Conservation (phyloP, 2,329 filamentous ascomycete species). For the Sclerotinia nivalis region DNA sequence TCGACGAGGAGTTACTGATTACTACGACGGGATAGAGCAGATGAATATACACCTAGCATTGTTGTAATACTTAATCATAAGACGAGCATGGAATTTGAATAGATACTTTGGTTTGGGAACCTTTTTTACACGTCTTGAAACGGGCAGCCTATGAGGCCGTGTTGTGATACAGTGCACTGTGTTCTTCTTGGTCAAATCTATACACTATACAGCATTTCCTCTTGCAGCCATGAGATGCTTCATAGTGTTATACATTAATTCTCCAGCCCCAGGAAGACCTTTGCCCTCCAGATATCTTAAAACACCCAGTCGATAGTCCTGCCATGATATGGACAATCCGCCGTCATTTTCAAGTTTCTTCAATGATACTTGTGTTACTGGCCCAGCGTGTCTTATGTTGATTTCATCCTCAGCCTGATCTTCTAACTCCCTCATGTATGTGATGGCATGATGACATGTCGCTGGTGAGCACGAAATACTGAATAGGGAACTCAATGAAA, state of each 20-base stretch:
- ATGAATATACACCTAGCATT: slow-evolving; percentile 4
- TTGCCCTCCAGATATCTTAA: slow-evolving; percentile 64
- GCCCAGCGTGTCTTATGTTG: slow-evolving; percentile 59
- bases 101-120: not conserved
- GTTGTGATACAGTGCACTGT: not conserved
- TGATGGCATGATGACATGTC: slow-evolving; percentile 56
- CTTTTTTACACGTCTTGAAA: not conserved
- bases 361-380: slow-evolving; percentile 69
- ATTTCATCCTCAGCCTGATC: slow-evolving; percentile 51
- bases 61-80: slow-evolving; percentile 20
- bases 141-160: not conserved
- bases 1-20: slow-evolving; percentile 16
- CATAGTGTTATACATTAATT: slow-evolving; percentile 80
- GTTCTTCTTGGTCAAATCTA: not conserved
- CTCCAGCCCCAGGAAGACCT: slow-evolving; percentile 65
- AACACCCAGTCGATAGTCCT: slow-evolving; percentile 73
- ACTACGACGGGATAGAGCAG: slow-evolving; percentile 9
- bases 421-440: slow-evolving; percentile 57
- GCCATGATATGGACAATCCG: slow-evolving; percentile 68
- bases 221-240: slow-evolving; percentile 61
- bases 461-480: slow-evolving; percentile 60
- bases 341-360: slow-evolving; percentile 62
- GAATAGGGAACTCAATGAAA: slow-evolving; percentile 54
- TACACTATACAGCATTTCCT: slow-evolving; percentile 1
- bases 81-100: slow-evolving; percentile 6